phyloP scores from a whole-genome alignment of 768 basidiomycete species.

The Asterophora lycoperdoides region DNA sequence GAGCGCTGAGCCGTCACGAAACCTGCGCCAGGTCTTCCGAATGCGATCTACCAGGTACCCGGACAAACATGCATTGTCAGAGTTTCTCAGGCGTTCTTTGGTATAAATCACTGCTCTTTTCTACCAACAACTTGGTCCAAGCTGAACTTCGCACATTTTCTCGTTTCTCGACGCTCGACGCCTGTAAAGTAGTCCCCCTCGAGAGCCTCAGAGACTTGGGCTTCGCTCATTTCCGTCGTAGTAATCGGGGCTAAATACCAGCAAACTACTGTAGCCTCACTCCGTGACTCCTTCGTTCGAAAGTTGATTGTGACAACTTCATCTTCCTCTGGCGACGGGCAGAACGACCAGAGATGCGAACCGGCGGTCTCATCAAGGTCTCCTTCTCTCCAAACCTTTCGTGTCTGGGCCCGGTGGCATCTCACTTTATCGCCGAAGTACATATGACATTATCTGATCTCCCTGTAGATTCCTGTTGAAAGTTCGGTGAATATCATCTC shows the following conservation, averaged over 20 bases:
- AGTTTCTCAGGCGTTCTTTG: no score
- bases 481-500: neutral
- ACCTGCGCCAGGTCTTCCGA: no score
- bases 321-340: neutral
- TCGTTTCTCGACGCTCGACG: no score
- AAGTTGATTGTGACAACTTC: neutral
- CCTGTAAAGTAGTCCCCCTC: no score
- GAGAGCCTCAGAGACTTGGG: neutral
- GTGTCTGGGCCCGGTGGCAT: neutral
- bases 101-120: no score
- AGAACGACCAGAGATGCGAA: neutral
- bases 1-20: no score
- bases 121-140: no score
- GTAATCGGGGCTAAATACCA: constrained; percentile 10
- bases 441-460: no score
- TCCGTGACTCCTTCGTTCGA: neutral
- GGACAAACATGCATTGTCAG: no score
- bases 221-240: constrained; percentile 10
- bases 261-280: constrained; percentile 8
- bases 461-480: neutral
- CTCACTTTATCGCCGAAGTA: neutral
- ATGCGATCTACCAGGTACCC: no score
- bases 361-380: no score
- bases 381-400: neutral
- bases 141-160: no score